These are phyloP conservation scores for Candida nonsorbophila DNA, from an alignment of 805 yeast species.

Conservation along the genomic window DNA sequence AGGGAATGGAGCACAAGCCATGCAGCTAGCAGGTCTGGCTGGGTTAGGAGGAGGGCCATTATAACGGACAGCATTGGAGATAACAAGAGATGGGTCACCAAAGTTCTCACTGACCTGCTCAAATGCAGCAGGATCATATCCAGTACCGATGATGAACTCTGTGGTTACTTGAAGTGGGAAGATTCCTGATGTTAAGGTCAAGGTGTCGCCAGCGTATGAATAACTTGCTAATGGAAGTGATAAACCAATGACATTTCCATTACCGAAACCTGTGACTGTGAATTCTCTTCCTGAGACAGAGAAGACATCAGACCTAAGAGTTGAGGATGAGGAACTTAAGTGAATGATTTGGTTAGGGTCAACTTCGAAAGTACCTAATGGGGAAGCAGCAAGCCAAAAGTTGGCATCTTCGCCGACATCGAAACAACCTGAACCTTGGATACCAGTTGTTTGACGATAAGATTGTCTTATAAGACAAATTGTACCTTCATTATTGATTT, in stretches of 20 bases:
- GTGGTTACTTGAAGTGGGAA: background rate
- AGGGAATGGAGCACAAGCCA: constrained; percentile 10
- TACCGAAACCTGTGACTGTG: constrained; percentile 15
- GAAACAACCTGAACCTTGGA: constrained; percentile 25
- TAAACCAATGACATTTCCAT: constrained; percentile 10
- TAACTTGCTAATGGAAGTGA: background rate
- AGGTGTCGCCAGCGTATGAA: constrained; percentile 4
- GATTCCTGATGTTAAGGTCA: constrained; percentile 2
- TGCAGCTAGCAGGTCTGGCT: background rate
- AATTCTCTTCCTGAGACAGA: constrained; percentile 4
- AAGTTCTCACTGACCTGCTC: background rate
- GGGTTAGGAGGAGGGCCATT: constrained; percentile 1
- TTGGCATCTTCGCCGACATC: constrained; percentile 10
- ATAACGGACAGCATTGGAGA: constrained; percentile 1
- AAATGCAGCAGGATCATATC: constrained; percentile 1
- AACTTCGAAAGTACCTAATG: constrained; percentile 1
- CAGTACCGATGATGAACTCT: constrained; percentile 3
- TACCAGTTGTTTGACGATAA: constrained; percentile 16
- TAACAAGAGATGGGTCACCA: background rate
- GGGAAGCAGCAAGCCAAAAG: constrained; percentile 5
- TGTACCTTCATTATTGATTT: constrained; percentile 15
- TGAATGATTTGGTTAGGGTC: constrained; percentile 10
- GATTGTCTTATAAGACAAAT: constrained; percentile 19
- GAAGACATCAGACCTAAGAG: constrained; percentile 5
- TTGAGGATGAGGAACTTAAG: constrained; percentile 8